Evolutionary conservation across 108 stramenopile genomes (phyloP), one percentile per base, ranked within the genome.

Genomic region (Nitzschia inconspicua): DNA sequence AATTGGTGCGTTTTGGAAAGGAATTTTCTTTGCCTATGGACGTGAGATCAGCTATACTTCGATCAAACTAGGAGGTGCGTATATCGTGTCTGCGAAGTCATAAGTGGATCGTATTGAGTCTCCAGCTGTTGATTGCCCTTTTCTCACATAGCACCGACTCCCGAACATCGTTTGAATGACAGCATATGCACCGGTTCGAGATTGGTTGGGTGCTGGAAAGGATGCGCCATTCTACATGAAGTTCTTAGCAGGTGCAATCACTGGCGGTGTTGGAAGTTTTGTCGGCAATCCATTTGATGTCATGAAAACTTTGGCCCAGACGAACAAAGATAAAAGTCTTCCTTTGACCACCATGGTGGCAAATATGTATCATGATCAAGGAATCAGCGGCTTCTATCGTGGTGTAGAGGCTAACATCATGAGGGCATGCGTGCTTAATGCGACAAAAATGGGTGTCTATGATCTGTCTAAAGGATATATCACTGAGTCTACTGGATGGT

Each of bases 371-470:
- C 44, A 44, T 10, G 77, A 84, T 39, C 95, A 93, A 72, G 95
- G 95, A n/a, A 77, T 93, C 44, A 76, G 40, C 13, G 95, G 95
- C 31, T 96, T 96, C 66, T 96, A 91, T 56, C 88, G 95, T 35
- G 95, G 95, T 37, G 76, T 96, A 8, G 50, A 85, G 29, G 92
- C 86, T 19, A 96, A 96, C 57, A 75, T 92, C 26, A 47, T 81
- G 59, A 74, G 95, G 22, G 95, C 95, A 14, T 90, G 88, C 72
- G 87, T 96, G 1, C 68, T 94, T 66, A 96, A 96, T 64, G 95
- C 90, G 47, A 96, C 95, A 44, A 96, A 96, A 71, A 93, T 96
- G 91, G 95, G 90, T 19, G 78, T 78, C 46, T 96, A 93, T 50
- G 95, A 96, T 53, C 51, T 79, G 28, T 65, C 83, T 76, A 96